Conservation (phyloP, 2,329 filamentous ascomycete genomes). For the Colletotrichum theobromicola region DNA sequence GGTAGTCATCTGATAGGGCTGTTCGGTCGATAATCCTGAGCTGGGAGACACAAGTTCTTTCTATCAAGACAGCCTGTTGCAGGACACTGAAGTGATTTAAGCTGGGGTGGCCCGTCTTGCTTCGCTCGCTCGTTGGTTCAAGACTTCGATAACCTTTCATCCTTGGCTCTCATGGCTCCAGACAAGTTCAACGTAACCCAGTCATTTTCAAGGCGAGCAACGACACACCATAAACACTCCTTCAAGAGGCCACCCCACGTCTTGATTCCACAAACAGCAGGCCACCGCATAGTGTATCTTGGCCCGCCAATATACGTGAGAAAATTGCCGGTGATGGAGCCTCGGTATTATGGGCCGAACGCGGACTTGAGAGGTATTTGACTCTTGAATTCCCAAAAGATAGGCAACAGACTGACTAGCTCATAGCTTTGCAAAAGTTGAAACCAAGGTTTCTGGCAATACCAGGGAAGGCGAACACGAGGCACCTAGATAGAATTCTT, state of each 20-base stretch:
- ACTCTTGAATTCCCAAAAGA: neutral
- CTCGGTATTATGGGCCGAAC: neutral
- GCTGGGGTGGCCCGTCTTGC: neutral
- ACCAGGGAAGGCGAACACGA: neutral
- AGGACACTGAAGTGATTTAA: neutral
- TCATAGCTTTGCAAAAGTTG: neutral
- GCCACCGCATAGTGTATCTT: neutral
- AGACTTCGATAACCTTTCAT: neutral
- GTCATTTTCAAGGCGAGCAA: neutral
- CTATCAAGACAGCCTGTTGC: neutral
- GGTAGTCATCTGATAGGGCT: neutral
- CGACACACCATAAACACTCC: neutral
- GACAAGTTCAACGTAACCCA: neutral
- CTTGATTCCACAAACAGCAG: neutral
- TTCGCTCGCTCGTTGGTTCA: neutral
- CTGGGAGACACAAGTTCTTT: neutral
- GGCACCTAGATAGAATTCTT: neutral
- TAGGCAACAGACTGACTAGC: neutral
- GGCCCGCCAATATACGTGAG: neutral
- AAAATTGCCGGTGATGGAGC: neutral
- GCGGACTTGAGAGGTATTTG: neutral
- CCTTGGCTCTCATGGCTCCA: neutral
- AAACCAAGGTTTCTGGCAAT: neutral
- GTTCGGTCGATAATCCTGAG: neutral
- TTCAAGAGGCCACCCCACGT: neutral